Evolutionary conservation across 1,139 yeast species (phyloP).

Genomic region (Geotrichum citri-aurantii): DNA sequence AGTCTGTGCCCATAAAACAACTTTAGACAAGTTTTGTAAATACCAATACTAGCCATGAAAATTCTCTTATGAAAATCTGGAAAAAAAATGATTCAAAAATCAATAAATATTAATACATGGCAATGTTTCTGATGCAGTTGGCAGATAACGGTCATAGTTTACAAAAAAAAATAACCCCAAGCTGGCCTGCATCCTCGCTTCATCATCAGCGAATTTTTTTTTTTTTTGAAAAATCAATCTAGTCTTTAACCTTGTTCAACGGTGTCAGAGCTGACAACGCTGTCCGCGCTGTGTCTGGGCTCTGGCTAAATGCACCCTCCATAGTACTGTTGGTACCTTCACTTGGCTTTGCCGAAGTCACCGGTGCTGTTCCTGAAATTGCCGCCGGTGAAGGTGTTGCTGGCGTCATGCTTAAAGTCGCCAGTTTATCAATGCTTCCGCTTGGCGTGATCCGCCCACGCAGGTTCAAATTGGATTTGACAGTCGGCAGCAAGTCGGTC

Average conservation of each 20-base stretch:
- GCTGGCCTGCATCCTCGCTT: neutral
- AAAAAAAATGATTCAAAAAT: neutral
- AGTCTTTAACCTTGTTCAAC: neutral
- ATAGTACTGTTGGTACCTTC: constrained; percentile 24
- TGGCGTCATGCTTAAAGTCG: constrained; percentile 19
- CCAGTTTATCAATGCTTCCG: constrained; percentile 17
- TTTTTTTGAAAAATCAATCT: neutral
- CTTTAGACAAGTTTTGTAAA: too few species aligned
- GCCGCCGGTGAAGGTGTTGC: constrained; percentile 9
- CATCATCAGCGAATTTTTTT: neutral
- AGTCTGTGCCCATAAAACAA: too few species aligned
- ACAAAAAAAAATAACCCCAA: neutral
- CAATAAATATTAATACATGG: neutral
- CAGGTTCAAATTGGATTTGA: constrained; percentile 32
- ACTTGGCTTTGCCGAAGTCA: constrained; percentile 6
- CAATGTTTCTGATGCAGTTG: neutral
- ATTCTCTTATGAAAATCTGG: neutral
- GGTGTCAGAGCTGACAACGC: constrained; percentile 2
- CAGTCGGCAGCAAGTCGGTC: constrained; percentile 36
- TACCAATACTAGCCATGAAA: neutral
- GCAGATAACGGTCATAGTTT: neutral
- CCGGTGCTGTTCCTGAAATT: constrained; percentile 12
- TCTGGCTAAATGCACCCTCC: constrained; percentile 36
- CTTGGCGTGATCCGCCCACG: constrained; percentile 22
- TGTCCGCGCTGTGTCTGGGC: constrained; percentile 26